Base-by-base conservation (phyloP, 495 filamentous ascomycete genomes). In the Acidiella bohemica region DNA sequence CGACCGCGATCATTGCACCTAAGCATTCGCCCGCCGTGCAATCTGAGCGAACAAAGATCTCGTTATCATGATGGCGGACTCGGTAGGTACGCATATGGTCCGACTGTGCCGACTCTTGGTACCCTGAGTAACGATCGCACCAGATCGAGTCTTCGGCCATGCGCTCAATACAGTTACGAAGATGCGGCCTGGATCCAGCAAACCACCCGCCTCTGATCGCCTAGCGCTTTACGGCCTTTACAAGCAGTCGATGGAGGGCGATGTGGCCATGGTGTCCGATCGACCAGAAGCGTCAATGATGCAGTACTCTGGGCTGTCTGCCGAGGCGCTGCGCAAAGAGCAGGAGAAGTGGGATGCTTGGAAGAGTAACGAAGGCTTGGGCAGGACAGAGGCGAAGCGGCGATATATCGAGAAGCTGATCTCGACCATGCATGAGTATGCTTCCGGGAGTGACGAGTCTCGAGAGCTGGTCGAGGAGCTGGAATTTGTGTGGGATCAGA, bases 181-280 rank as follows among this genome's bases (percentile, higher is more conserved):
- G 53, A 93, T 97, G 43, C 86, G 85, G 53, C 92, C 85, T 11
- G 88, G 90, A 18, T 83, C 83, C 28, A 73, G 81, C 36, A 78
- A 88, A 27, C 90, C 90, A 14, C 92, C 90, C 25, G 70, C 86
- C 7, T 65, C 71, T 23, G 88, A 87, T 53, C 81, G 90, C 19
- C 66, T 97, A 50, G 79, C 77, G 48, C 78, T 97, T 40, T 97
- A 97, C 76, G 90, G 90, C 36, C 70, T 97, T 46, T 97, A 96
- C 64, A 97, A 97, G 59, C 90, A 97, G 64, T 85, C 83, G 48
- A 96, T 93, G 87, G 86, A 96, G 63, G 90, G 90, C 23, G 85
- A 96, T 62, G 87, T 95, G 4, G 80, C 84, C 50, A 82, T 82
- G 24, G 80, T 94, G 1, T 90, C 93, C 81, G 77, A 85, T 52